Evolutionary conservation across 495 filamentous ascomycete species (phyloP), one percentile per base, ranked within the genome.

Genomic region (Talaromyces stipitatus): DNA sequence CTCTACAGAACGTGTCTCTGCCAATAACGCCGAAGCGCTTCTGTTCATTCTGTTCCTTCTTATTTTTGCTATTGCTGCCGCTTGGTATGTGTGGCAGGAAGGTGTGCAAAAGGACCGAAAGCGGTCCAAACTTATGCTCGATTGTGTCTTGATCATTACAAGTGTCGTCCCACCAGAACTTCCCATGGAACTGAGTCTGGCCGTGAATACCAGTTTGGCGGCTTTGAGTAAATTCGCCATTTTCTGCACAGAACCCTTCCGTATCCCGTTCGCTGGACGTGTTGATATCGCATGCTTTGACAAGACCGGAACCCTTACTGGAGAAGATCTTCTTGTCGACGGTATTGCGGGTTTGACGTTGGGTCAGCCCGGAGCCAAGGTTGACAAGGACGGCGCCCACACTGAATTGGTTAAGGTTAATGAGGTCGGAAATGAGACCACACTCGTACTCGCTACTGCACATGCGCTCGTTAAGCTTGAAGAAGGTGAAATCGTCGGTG

Each of bases 31-130:
- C 50, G 94, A 99, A 70, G 94, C 94, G 3, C 73, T 99, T 12
- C 72, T 95, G 30, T 99, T 99, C 75, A 99, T 99, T 61, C 79
- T 97, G 48, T 99, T 99, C 78, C 80, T 99, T 4, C 81, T 96
- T 50, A 82, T 97, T 63, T 99, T 99, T 75, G 94, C 94, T 61
- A 79, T 99, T 69, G 94, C 94, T 55, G 94, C 94, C 29, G 95
- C 92, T n/a, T 97, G 95, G 94, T 99, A 99, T 68, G 94, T 99
- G 50, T 99, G 94, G 94, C 83, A 91, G 58, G 92, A 99, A 71
- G 94, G 94, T 73, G 92, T 97, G 33, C 72, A 79, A 55, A 87
- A 86, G 74, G 92, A 97, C 68, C 86, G 94, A 64, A 97, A 97
- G 78, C 85, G 94, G 57, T 96, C 91, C 20, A 99, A 99, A 81